Conservation (phyloP, 768 basidiomycete genomes). For the Naganishia friedmannii region DNA sequence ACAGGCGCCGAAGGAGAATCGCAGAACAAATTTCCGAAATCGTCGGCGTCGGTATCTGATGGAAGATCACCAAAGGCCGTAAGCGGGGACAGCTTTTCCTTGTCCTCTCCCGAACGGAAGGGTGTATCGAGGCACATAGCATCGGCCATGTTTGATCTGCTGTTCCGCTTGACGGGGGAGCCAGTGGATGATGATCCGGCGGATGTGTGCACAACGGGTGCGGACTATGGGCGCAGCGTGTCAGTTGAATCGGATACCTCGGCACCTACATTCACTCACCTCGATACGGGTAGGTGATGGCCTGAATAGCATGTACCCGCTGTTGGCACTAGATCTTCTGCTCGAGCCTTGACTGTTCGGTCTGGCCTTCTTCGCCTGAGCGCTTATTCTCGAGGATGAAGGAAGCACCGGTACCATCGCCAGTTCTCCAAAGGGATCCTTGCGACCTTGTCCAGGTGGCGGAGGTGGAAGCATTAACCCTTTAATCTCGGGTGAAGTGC, state of each 20-base stretch:
- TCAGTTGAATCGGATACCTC: not conserved
- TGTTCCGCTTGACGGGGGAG: slow-evolving; percentile 22
- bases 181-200: slow-evolving; percentile 31
- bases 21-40: slow-evolving; percentile 47
- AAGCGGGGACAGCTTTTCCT: not conserved
- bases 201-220: slow-evolving; percentile 27
- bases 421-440: slow-evolving; percentile 8
- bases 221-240: slow-evolving; percentile 36
- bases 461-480: slow-evolving; percentile 47
- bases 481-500: slow-evolving; percentile 23
- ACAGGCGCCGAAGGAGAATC: slow-evolving; percentile 44
- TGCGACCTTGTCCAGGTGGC: slow-evolving; percentile 32
- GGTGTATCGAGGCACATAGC: slow-evolving; percentile 48
- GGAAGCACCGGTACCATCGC: slow-evolving; percentile 7
- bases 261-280: slow-evolving; percentile 34
- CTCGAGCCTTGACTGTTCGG: slow-evolving; percentile 8
- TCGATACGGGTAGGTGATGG: slow-evolving; percentile 38
- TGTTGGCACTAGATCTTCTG: slow-evolving; percentile 36
- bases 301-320: slow-evolving; percentile 34
- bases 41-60: slow-evolving; percentile 36
- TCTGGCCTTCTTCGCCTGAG: slow-evolving; percentile 43
- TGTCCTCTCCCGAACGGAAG: not conserved
- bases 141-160: slow-evolving; percentile 32
- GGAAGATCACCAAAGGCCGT: slow-evolving; percentile 33
- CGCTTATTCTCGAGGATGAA: slow-evolving; percentile 31